Evolutionary conservation across 2,329 filamentous ascomycete species (phyloP).

Genomic region (Trichoderma gracile): DNA sequence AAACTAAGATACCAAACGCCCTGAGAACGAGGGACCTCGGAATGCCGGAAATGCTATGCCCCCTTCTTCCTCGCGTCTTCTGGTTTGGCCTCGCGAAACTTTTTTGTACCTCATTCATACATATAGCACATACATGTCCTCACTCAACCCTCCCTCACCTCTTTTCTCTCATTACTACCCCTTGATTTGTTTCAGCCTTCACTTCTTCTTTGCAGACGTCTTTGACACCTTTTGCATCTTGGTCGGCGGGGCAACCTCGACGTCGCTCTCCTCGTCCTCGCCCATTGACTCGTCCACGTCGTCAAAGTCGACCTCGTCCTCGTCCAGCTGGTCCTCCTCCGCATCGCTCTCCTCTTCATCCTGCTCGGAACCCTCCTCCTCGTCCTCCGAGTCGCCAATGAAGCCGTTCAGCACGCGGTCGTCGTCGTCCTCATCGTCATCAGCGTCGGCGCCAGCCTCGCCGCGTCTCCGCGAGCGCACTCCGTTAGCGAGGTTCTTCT

Average conservation of each 20-base stretch:
- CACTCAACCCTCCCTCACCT: background rate
- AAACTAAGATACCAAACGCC: slow-evolving; percentile 25
- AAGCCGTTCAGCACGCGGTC: slow-evolving; percentile 56
- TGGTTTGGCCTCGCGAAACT: no score
- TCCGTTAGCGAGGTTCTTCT: slow-evolving; percentile 40
- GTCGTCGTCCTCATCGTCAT: slow-evolving; percentile 59
- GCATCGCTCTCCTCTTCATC: slow-evolving; percentile 50
- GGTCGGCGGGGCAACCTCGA: slow-evolving; percentile 49
- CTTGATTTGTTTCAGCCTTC: slow-evolving; percentile 27
- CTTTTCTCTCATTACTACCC: background rate
- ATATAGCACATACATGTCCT: background rate
- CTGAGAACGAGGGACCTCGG: slow-evolving; percentile 3
- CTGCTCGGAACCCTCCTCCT: slow-evolving; percentile 48
- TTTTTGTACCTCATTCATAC: no score
- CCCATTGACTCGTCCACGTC: slow-evolving; percentile 57
- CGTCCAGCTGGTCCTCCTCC: slow-evolving; percentile 53
- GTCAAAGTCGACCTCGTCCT: slow-evolving; percentile 61
- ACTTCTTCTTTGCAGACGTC: slow-evolving; percentile 42
- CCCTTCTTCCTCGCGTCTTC: no score
- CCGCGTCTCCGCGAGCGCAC: slow-evolving; percentile 42
- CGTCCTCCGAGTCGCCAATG: slow-evolving; percentile 61
- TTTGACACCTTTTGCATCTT: slow-evolving; percentile 47
- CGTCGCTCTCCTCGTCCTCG: slow-evolving; percentile 58
- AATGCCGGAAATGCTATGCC: no score
- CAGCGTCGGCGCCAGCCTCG: slow-evolving; percentile 58